A percentile compares a stretch with the other conserved stretches of the same genome.
Conservation (phyloP, 306 rosid genomes). For the Benincasa hispida region DNA sequence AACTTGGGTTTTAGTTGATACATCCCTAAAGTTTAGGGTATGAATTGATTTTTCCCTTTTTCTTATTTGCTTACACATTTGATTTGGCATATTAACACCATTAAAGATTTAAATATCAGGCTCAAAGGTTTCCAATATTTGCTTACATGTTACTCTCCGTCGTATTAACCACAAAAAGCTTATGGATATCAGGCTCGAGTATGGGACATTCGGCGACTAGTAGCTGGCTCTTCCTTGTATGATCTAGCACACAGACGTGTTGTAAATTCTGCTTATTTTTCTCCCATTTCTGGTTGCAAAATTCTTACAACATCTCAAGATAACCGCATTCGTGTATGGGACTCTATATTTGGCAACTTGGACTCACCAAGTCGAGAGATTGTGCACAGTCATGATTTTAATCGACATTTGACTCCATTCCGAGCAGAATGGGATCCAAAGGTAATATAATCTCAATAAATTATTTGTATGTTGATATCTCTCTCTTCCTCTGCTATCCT, state of each 20-base stretch:
- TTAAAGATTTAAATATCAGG: background rate
- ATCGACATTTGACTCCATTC: slow-evolving; percentile 79
- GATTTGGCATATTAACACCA: background rate
- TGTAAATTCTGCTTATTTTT: slow-evolving; percentile 87
- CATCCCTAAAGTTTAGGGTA: no score
- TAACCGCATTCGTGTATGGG: slow-evolving; percentile 88
- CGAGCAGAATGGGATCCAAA: slow-evolving; percentile 99
- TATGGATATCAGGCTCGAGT: slow-evolving; percentile 62
- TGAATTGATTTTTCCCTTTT: background rate
- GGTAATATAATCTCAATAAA: slow-evolving; percentile 26
- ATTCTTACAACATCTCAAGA: slow-evolving; percentile 84
- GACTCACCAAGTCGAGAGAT: slow-evolving; percentile 91
- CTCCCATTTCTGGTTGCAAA: slow-evolving; percentile 69
- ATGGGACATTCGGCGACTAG: slow-evolving; percentile 79
- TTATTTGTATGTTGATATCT: background rate
- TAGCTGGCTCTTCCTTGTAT: slow-evolving; percentile 45
- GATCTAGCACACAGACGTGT: slow-evolving; percentile 66
- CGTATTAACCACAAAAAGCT: background rate
- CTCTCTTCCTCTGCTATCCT: background rate
- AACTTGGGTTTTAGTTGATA: no score
- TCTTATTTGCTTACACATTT: background rate
- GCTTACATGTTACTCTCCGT: background rate
- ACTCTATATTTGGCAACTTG: slow-evolving; percentile 71
- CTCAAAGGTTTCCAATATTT: background rate
- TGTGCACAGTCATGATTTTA: slow-evolving; percentile 90